A percentile compares a stretch with the other conserved stretches of the same genome.
These are phyloP conservation scores for Suillus weaverae DNA, from an alignment of 768 basidiomycete species.

Conservation along the genomic window DNA sequence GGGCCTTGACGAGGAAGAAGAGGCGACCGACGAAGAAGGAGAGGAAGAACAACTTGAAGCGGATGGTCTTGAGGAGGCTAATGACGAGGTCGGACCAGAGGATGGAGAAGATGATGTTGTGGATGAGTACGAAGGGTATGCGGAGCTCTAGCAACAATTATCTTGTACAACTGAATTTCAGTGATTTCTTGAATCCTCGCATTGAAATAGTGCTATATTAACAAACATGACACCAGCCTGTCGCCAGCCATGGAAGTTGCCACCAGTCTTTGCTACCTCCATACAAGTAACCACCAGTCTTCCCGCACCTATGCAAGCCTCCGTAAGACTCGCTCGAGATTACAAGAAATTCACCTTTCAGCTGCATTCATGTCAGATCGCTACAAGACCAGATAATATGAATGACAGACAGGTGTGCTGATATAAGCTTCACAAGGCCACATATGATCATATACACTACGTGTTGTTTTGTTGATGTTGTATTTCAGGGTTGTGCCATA, in stretches of 20 bases:
- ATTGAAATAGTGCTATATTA: too few relatives aligned
- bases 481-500: conserved; percentile 50
- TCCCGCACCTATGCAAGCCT: background rate
- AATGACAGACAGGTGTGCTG: background rate
- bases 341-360: too few relatives aligned
- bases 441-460: background rate
- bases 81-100: background rate
- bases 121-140: background rate
- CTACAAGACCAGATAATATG: background rate
- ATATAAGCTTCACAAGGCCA: background rate
- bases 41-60: too few relatives aligned
- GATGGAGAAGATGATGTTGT: background rate
- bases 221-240: too few relatives aligned
- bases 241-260: too few relatives aligned
- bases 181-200: too few relatives aligned
- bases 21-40: background rate
- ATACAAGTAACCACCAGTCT: background rate
- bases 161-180: background rate
- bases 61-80: background rate
- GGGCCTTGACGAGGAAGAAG: background rate
- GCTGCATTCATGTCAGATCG: too few relatives aligned
- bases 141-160: background rate
- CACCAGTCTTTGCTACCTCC: too few relatives aligned
- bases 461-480: conserved; percentile 16
- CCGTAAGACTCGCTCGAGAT: too few relatives aligned